Conservation (phyloP, 495 filamentous ascomycete species). For the Podospora comata region DNA sequence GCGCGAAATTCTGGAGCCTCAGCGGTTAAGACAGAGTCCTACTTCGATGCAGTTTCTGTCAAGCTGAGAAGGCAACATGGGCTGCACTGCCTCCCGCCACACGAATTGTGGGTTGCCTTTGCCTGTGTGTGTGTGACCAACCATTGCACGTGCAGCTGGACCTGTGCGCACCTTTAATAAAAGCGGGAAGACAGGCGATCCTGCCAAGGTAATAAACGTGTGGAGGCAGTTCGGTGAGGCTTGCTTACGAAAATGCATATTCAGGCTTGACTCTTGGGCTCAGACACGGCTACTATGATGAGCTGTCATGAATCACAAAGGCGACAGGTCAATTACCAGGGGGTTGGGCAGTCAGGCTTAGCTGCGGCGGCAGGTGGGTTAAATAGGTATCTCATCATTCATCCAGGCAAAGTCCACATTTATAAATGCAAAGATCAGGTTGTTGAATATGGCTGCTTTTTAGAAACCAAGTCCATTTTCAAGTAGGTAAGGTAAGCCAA, state of each 20-base stretch:
- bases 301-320: background rate
- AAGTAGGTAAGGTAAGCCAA: too few species aligned
- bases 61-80: background rate
- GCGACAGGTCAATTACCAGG: too few species aligned
- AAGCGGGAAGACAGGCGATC: background rate
- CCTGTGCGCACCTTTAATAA: background rate
- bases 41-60: background rate
- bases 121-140: background rate
- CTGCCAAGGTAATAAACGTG: background rate
- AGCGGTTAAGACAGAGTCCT: background rate
- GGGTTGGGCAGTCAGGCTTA: too few species aligned
- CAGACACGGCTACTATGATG: background rate
- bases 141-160: background rate
- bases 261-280: background rate
- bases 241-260: background rate
- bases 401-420: too few species aligned
- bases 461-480: too few species aligned
- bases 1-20: background rate
- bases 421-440: too few species aligned
- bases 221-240: background rate
- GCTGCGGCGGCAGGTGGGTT: too few species aligned
- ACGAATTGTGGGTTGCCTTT: background rate
- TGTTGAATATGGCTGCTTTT: too few species aligned
- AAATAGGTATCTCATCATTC: too few species aligned
- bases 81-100: background rate